These are phyloP conservation scores for Penicillium salamii DNA, from an alignment of 495 filamentous ascomycete genomes.

Conservation along the genomic window DNA sequence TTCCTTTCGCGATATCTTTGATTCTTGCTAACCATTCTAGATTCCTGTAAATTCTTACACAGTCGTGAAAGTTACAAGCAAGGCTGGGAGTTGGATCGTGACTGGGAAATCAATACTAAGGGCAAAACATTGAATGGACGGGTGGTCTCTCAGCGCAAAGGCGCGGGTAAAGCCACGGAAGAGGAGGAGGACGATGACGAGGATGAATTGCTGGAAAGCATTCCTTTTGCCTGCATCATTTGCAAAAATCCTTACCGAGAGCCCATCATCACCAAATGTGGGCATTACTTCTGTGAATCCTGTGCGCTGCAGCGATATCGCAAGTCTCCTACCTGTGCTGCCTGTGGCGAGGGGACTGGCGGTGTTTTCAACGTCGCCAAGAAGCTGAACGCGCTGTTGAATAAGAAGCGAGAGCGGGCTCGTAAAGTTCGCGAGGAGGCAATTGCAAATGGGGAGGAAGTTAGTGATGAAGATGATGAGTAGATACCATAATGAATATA, in stretches of 20 bases:
- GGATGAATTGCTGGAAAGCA: conserved; percentile 74
- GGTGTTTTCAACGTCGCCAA: conserved; percentile 91
- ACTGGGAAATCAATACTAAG: conserved; percentile 85
- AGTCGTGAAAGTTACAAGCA: conserved; percentile 83
- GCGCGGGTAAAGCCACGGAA: conserved; percentile 41
- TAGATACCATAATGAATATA: conserved; percentile 13
- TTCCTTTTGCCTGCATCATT: conserved; percentile 94
- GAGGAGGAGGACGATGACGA: conserved; percentile 61
- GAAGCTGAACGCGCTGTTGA: conserved; percentile 73
- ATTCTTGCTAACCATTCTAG: background rate
- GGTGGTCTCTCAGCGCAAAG: conserved; percentile 53
- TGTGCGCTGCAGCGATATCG: conserved; percentile 84
- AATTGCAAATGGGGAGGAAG: conserved; percentile 67
- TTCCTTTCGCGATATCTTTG: background rate
- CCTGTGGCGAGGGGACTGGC: conserved; percentile 77
- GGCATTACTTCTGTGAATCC: conserved; percentile 91
- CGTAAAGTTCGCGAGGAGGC: conserved; percentile 67
- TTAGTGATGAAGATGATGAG: conserved; percentile 59
- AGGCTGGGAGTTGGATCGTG: conserved; percentile 91
- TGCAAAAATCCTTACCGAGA: conserved; percentile 78
- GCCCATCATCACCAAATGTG: conserved; percentile 85
- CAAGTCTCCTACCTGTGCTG: conserved; percentile 78
- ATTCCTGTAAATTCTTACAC: conserved; percentile 78
- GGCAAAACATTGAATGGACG: conserved; percentile 65
- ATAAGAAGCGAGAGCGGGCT: conserved; percentile 75